These are phyloP conservation scores for Cajanus cajan DNA, from an alignment of 306 rosid genomes.

Conservation along the genomic window DNA sequence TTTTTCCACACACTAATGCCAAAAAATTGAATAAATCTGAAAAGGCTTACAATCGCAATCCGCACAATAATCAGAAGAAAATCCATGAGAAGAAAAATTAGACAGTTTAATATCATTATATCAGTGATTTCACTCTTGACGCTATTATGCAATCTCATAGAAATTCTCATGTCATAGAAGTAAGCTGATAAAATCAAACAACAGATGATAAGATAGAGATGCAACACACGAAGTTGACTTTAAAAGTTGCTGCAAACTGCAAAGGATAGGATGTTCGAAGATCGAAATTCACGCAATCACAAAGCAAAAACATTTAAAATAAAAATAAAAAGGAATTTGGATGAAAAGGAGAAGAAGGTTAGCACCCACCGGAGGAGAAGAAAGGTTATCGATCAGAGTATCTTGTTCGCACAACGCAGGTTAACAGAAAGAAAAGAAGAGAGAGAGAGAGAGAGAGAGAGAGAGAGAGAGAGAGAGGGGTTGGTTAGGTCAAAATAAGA, in stretches of 20 bases:
- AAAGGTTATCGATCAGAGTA: constrained; percentile 7
- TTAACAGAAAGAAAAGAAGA: neutral
- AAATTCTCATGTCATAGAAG: neutral
- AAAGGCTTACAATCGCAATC: neutral
- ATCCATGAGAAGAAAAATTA: neutral
- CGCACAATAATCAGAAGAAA: constrained; percentile 7
- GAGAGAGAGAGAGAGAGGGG: neutral
- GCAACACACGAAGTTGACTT: constrained; percentile 17
- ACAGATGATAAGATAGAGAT: constrained; percentile 10
- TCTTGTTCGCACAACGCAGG: neutral
- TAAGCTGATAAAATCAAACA: neutral
- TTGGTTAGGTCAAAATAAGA: neutral
- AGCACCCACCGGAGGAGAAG: constrained; percentile 29
- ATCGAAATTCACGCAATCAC: constrained; percentile 13
- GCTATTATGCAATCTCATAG: neutral
- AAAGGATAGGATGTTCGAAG: neutral
- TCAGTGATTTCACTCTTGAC: neutral
- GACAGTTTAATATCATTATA: neutral
- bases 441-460: neutral
- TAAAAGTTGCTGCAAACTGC: neutral
- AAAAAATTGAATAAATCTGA: neutral
- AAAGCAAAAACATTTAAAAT: neutral
- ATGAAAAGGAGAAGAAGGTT: constrained; percentile 22
- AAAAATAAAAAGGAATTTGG: neutral
- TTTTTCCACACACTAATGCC: neutral